A percentile compares a stretch with the other conserved stretches of the same genome.
Conservation (phyloP, 257 asterid genomes). For the Forsythia suspensa region DNA sequence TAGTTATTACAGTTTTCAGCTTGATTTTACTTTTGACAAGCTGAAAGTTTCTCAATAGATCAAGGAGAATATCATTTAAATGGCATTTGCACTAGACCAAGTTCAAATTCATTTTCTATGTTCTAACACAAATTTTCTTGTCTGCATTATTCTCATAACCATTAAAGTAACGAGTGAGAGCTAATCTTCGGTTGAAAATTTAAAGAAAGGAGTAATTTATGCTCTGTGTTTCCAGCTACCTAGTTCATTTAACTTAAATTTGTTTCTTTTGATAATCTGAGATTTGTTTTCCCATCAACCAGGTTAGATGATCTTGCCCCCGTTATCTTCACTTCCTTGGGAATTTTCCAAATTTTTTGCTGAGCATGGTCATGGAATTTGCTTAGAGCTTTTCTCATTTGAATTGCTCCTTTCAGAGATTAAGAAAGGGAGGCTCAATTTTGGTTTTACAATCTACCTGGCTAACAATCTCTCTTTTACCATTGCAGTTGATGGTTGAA, state of each 20-base stretch:
- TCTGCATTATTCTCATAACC: neutral
- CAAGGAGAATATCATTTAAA: neutral
- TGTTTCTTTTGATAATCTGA: neutral
- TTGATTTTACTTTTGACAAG: neutral
- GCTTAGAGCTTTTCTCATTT: neutral
- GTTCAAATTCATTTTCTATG: neutral
- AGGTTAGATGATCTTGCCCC: too few relatives aligned
- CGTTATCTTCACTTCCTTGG: neutral
- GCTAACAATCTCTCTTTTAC: neutral
- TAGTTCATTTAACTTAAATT: neutral
- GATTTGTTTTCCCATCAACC: neutral
- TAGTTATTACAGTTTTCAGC: neutral
- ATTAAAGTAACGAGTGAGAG: neutral
- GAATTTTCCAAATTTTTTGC: neutral
- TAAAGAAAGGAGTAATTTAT: neutral
- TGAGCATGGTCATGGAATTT: neutral
- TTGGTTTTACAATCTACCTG: neutral
- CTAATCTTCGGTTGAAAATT: neutral
- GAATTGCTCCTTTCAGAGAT: neutral
- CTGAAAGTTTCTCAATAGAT: neutral
- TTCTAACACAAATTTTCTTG: neutral
- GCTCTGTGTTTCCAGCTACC: neutral
- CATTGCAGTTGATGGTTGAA: conserved; percentile 64
- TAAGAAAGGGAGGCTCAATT: neutral
- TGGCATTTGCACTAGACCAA: neutral